phyloP scores from a whole-genome alignment of 176 grass and related monocot species.

The Echinochloa phyllopogon region DNA sequence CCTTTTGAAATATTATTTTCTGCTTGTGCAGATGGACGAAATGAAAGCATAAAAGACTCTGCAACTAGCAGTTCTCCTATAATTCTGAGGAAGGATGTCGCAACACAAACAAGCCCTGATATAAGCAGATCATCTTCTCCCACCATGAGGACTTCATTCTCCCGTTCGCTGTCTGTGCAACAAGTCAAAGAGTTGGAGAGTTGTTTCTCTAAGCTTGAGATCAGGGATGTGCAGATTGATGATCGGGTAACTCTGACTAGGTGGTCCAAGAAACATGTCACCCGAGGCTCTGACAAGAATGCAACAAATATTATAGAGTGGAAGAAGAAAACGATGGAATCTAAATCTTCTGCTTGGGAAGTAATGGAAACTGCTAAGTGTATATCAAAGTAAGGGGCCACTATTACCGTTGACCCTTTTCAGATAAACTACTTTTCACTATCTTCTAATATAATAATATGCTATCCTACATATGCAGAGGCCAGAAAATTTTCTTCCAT shows the following conservation, averaged over 20 bases:
- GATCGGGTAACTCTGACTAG: slow-evolving; percentile 80
- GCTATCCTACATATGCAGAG: background rate
- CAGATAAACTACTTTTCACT: slow-evolving; percentile 18
- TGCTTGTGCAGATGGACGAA: slow-evolving; percentile 34
- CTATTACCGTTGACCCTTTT: slow-evolving; percentile 23
- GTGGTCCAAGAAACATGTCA: slow-evolving; percentile 91
- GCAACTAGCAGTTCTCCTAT: slow-evolving; percentile 33
- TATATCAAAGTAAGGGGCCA: slow-evolving; percentile 65
- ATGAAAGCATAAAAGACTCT: slow-evolving; percentile 23
- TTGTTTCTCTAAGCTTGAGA: slow-evolving; percentile 80
- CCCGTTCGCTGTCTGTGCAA: slow-evolving; percentile 47
- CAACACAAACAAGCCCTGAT: slow-evolving; percentile 89
- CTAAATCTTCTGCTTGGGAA: slow-evolving; percentile 73
- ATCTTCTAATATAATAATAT: slow-evolving; percentile 16
- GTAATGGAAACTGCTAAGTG: slow-evolving; percentile 62
- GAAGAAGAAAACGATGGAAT: slow-evolving; percentile 75
- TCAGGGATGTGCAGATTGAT: slow-evolving; percentile 71
- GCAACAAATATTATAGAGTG: slow-evolving; percentile 83
- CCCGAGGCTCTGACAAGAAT: slow-evolving; percentile 54
- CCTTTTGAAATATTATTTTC: slow-evolving; percentile 16
- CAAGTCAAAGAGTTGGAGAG: slow-evolving; percentile 67
- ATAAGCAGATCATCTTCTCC: slow-evolving; percentile 65
- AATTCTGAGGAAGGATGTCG: slow-evolving; percentile 67
- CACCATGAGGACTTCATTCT: slow-evolving; percentile 52
- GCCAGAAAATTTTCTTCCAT: background rate